Conservation (phyloP, 768 basidiomycete genomes). For the Boletus coccyginus region DNA sequence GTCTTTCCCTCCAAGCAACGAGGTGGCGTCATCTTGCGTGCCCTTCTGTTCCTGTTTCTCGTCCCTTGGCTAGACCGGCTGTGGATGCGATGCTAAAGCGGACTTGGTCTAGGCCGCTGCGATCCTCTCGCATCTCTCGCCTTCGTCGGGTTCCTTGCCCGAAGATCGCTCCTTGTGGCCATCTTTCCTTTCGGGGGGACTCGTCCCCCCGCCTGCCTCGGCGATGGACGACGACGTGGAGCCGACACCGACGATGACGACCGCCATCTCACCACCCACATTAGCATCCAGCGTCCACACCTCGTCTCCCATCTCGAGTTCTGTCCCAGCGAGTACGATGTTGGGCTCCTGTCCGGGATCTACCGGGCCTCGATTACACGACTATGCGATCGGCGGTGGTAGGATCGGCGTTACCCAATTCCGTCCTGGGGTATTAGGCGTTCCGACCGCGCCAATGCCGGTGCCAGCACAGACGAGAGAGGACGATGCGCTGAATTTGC, state of each 20-base stretch:
- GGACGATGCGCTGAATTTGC: conserved; percentile 28
- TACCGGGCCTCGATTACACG: conserved; percentile 61
- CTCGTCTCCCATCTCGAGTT: conserved; percentile 43
- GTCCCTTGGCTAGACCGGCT: not conserved
- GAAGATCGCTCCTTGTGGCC: conserved; percentile 96
- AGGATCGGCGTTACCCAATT: conserved; percentile 50
- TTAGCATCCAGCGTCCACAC: not conserved
- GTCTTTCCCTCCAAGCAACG: not conserved
- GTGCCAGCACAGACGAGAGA: conserved; percentile 12
- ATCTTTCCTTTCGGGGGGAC: conserved; percentile 70
- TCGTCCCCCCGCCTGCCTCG: conserved; percentile 50
- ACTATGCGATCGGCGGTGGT: conserved; percentile 49
- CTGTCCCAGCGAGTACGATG: conserved; percentile 42
- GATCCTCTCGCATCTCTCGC: conserved; percentile 85
- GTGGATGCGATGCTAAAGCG: conserved; percentile 3
- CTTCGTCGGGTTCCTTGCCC: conserved; percentile 70
- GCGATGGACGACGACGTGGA: conserved; percentile 9
- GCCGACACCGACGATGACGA: conserved; percentile 15
- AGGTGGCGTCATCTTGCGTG: too few relatives aligned
- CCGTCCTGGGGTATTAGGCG: conserved; percentile 52
- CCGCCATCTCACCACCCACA: conserved; percentile 9
- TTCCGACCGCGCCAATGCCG: conserved; percentile 19
- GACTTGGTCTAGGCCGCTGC: conserved; percentile 70
- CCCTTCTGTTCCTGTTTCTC: not conserved
- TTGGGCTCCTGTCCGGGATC: not conserved